Evolutionary conservation across 495 filamentous ascomycete genomes (phyloP).

Genomic region (Trichoderma reesei): DNA sequence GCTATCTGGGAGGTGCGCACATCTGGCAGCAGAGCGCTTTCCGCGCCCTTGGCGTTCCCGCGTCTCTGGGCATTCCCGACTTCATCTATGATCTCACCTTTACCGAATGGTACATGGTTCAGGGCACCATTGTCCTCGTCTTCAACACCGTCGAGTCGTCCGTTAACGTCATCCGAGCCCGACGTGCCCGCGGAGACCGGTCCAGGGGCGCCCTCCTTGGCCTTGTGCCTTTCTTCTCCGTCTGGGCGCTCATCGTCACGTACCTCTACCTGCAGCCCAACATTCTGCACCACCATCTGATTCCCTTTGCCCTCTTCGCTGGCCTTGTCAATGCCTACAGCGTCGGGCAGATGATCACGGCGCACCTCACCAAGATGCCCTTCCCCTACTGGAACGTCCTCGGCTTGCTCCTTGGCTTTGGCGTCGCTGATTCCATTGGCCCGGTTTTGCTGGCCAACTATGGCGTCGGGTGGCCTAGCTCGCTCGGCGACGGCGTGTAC

Average conservation of each 20-base stretch:
- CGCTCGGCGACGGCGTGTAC: conserved; percentile 62
- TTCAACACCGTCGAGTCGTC: conserved; percentile 72
- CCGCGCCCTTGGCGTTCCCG: conserved; percentile 55
- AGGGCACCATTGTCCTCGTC: conserved; percentile 71
- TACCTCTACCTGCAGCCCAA: conserved; percentile 79
- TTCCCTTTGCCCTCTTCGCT: conserved; percentile 80
- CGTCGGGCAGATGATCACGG: conserved; percentile 90
- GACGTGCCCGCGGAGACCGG: conserved; percentile 60
- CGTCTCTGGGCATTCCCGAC: conserved; percentile 55
- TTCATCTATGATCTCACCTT: conserved; percentile 67
- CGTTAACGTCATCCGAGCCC: conserved; percentile 70
- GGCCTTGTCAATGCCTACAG: conserved; percentile 87
- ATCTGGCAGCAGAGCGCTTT: conserved; percentile 88
- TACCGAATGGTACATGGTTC: conserved; percentile 88
- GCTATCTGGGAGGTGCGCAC: conserved; percentile 71
- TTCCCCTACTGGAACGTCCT: conserved; percentile 88
- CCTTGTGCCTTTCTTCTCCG: conserved; percentile 63
- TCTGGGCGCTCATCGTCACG: conserved; percentile 62
- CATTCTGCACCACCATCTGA: conserved; percentile 69
- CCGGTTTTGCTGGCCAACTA: conserved; percentile 45
- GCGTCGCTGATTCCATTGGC: conserved; percentile 68
- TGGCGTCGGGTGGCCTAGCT: conserved; percentile 65
- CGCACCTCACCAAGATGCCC: conserved; percentile 70
- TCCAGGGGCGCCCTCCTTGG: conserved; percentile 65
- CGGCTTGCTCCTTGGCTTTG: conserved; percentile 54